These are phyloP conservation scores for Boletus patriciae DNA, from an alignment of 768 basidiomycete genomes.

Conservation along the genomic window DNA sequence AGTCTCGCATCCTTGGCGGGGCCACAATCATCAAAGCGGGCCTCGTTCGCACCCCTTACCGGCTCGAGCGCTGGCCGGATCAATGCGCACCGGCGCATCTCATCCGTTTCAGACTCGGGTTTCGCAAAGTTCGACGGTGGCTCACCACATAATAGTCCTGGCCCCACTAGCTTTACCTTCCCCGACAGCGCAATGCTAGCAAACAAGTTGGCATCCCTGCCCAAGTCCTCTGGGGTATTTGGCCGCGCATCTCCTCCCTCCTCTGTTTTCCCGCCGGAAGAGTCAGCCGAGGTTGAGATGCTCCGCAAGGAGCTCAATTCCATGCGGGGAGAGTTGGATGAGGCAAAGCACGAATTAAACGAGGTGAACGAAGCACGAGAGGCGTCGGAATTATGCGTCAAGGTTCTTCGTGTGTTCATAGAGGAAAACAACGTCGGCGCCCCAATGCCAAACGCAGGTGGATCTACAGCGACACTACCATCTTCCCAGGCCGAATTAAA, in stretches of 20 bases:
- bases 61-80: conserved; percentile 48
- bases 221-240: conserved; percentile 50
- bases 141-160: conserved; percentile 33
- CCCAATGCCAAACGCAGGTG: conserved; percentile 14
- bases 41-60: conserved; percentile 73
- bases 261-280: conserved; percentile 31
- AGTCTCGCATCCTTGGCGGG: conserved; percentile 38
- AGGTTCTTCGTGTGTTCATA: conserved; percentile 80
- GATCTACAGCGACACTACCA: conserved; percentile 15
- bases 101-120: conserved; percentile 68
- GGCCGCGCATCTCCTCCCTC: conserved; percentile 50
- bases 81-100: conserved; percentile 65
- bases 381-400: conserved; percentile 84
- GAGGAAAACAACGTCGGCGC: conserved; percentile 66
- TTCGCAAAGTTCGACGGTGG: conserved; percentile 36
- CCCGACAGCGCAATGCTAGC: conserved; percentile 30
- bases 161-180: conserved; percentile 37
- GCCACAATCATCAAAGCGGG: conserved; percentile 62
- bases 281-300: conserved; percentile 50
- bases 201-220: conserved; percentile 20
- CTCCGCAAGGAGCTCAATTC: conserved; percentile 59
- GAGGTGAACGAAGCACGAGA: conserved; percentile 84
- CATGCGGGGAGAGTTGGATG: conserved; percentile 60
- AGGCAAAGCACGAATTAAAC: conserved; percentile 61
- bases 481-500: conserved; percentile 34